Conservation (phyloP, 2,329 filamentous ascomycete genomes). For the Aspergillus chevalieri region DNA sequence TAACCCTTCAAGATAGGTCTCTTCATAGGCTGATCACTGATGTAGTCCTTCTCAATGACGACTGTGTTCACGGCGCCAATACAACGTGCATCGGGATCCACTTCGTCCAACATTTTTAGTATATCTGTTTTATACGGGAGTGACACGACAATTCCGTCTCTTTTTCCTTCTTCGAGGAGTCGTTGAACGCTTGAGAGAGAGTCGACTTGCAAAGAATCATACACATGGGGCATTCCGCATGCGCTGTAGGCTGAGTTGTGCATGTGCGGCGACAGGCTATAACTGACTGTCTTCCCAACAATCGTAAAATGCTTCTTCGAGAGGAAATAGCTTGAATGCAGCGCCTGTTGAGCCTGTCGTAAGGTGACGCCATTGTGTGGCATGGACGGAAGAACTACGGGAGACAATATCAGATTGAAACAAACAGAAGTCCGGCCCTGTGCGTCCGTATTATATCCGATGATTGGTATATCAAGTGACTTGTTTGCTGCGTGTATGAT, state of each 20-base stretch:
- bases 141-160: slow-evolving; percentile 16
- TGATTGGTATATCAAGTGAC: slow-evolving; percentile 7
- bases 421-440: slow-evolving; percentile 15
- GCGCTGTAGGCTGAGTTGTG: slow-evolving; percentile 19
- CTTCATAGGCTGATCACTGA: neutral
- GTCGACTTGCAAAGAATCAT: slow-evolving; percentile 5
- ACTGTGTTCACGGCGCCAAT: slow-evolving; percentile 27
- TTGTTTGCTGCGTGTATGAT: slow-evolving; percentile 3
- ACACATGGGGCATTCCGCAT: slow-evolving; percentile 19
- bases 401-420: slow-evolving; percentile 17
- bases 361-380: slow-evolving; percentile 1
- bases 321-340: slow-evolving; percentile 9
- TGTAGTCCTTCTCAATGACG: slow-evolving; percentile 4
- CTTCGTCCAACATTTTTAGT: slow-evolving; percentile 13
- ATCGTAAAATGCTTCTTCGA: slow-evolving; percentile 14
- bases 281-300: slow-evolving; percentile 16
- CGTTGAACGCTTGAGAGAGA: slow-evolving; percentile 7
- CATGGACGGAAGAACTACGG: slow-evolving; percentile 8
- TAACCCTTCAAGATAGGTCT: slow-evolving; percentile 14
- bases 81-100: slow-evolving; percentile 16
- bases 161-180: slow-evolving; percentile 8
- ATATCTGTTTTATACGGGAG: slow-evolving; percentile 21
- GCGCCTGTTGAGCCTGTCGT: slow-evolving; percentile 8
- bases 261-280: slow-evolving; percentile 21
- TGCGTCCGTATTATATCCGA: slow-evolving; percentile 16